These are phyloP conservation scores for Ceratocystis colombiana DNA, from an alignment of 2,329 filamentous ascomycete species.

Conservation along the genomic window DNA sequence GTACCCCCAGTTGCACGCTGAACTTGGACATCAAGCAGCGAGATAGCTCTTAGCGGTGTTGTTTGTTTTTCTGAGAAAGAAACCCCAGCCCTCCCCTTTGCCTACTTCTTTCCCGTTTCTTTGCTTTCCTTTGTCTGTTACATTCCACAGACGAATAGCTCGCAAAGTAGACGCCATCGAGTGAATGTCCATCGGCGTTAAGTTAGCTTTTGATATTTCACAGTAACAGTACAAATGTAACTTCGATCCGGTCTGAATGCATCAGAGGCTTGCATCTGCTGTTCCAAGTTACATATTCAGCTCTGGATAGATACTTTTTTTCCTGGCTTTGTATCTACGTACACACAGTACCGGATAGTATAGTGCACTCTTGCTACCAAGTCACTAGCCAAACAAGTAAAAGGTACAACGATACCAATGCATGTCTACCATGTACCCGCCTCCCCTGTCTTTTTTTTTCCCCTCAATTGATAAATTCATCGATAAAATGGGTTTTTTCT, in stretches of 20 bases:
- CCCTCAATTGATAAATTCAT: constrained; percentile 4
- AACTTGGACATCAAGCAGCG: background rate
- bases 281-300: background rate
- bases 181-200: no score
- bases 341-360: constrained; percentile 1
- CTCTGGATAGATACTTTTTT: constrained; percentile 13
- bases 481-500: background rate
- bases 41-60: no score
- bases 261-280: background rate
- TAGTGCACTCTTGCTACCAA: background rate
- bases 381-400: background rate
- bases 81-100: no score
- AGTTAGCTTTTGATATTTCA: background rate
- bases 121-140: no score
- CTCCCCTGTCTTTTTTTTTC: background rate
- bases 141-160: no score
- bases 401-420: constrained; percentile 11
- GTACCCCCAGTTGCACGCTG: background rate
- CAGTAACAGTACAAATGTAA: no score
- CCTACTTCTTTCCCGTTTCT: no score
- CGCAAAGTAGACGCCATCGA: no score
- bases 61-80: no score
- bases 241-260: background rate
- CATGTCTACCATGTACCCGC: constrained; percentile 7
- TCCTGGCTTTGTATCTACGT: background rate